phyloP scores from a whole-genome alignment of 2,329 filamentous ascomycete species.

The Botryosphaeria dothidea region DNA sequence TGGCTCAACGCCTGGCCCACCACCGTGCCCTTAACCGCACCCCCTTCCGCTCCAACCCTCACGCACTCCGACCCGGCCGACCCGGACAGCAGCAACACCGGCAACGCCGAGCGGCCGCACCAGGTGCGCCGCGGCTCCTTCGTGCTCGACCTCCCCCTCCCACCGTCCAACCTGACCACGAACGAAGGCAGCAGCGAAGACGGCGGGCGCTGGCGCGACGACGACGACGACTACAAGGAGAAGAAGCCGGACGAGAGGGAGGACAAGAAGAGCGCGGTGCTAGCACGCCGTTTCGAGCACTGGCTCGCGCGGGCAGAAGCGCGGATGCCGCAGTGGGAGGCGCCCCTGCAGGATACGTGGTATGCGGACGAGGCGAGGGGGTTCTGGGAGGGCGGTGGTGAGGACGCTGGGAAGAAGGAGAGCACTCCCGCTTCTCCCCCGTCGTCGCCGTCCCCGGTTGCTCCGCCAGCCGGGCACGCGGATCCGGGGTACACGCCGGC shows the following conservation, averaged over 20 bases:
- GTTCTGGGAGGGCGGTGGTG: neutral
- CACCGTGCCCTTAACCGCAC: neutral
- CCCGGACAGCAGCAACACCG: neutral
- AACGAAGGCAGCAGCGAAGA: no score
- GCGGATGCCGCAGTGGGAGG: neutral
- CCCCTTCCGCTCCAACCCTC: neutral
- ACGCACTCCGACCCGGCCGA: neutral
- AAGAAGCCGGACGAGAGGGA: neutral
- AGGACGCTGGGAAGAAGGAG: neutral
- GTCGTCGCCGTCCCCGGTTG: neutral
- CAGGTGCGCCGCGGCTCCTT: neutral
- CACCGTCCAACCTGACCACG: neutral
- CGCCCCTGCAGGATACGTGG: slow-evolving; percentile 5
- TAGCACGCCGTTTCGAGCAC: neutral
- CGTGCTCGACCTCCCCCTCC: neutral
- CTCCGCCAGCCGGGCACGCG: neutral
- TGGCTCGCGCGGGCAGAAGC: neutral
- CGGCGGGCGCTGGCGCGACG: neutral
- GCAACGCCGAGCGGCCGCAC: neutral
- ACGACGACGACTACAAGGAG: neutral
- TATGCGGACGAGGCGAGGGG: neutral
- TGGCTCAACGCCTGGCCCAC: slow-evolving; percentile 5
- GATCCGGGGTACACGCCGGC: neutral
- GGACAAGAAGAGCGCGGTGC: neutral
- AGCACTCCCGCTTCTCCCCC: neutral